Base-by-base conservation (phyloP, 768 basidiomycete genomes). In the Tylopilus intermedius region DNA sequence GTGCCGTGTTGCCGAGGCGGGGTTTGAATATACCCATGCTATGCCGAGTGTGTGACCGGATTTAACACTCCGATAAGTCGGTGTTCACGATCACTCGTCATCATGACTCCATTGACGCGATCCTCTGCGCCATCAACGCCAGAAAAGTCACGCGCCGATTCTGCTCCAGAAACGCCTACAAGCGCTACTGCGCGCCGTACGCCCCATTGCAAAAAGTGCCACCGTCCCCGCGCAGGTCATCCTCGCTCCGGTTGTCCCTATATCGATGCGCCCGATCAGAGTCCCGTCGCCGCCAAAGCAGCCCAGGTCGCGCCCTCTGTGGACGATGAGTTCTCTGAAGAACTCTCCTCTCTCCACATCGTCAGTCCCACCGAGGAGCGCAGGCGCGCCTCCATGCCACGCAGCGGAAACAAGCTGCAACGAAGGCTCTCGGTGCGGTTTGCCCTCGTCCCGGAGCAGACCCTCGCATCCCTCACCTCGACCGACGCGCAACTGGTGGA, bases 181-280 rank as follows among this genome's bases (percentile, higher is more conserved):
- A 63, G 63, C 35, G 67, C 69, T 15, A 70, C 78, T 10, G 71
- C 79, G 5, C 79, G 81, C 40, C 82, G 81, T 47, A 60, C 63
- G 2, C 83, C 77, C 33, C 74, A 69, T 44, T 85, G 83, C 66
- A 74, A 68, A 41, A 79, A 78, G 59, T 85, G 83, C 64, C 71
- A 73, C 49, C 76, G 76, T 22, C 79, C 81, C 0, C 72, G 75
- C 49, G 72, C 70, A 24, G 82, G 83, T 0, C 84, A 85, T 61
- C 83, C 83, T 15, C 80, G 82, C 42, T 79, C 79, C 0, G 82
- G 83, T 9, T 84, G 84, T 60, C 81, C 82, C 0, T 75, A 68
- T 51, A 66, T 62, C 21, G 72, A 75, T 41, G 64, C 73, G 37
- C 54, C 57, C 0, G 38, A 56, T 7, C 9, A 39, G n/a, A 59